A percentile compares a stretch with the other conserved stretches of the same genome.
Evolutionary conservation across 768 basidiomycete genomes (phyloP).

Genomic region (Podaxis sp.): DNA sequence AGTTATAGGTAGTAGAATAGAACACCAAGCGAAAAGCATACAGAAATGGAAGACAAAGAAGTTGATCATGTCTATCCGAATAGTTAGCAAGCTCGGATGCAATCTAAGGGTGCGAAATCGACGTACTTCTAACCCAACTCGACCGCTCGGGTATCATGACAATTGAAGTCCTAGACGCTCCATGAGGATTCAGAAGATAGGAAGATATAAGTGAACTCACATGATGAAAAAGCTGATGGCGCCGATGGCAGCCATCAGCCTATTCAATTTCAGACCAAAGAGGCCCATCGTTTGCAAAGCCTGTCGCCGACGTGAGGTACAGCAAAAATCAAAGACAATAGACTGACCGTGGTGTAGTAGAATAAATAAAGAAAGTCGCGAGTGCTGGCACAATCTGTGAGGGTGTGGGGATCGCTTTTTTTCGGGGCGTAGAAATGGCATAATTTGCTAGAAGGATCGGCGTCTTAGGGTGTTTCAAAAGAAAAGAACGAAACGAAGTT

Average conservation of each 20-base stretch:
- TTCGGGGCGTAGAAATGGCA: slow-evolving; percentile 40
- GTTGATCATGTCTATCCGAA: slow-evolving; percentile 55
- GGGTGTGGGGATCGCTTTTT: slow-evolving; percentile 17
- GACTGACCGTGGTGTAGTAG: slow-evolving; percentile 46
- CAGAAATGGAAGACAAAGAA: slow-evolving; percentile 77
- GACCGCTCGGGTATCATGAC: slow-evolving; percentile 37
- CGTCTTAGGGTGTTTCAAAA: slow-evolving; percentile 12
- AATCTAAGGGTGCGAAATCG: not conserved
- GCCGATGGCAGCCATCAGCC: slow-evolving; percentile 65
- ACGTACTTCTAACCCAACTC: slow-evolving; percentile 37
- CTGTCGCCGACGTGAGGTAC: slow-evolving; percentile 20
- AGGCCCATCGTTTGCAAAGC: slow-evolving; percentile 67
- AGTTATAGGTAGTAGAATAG: slow-evolving; percentile 10
- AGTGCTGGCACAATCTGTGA: slow-evolving; percentile 29
- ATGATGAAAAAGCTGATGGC: slow-evolving; percentile 53
- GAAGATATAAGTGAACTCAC: slow-evolving; percentile 27
- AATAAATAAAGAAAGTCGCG: slow-evolving; percentile 49
- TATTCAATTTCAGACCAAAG: slow-evolving; percentile 67
- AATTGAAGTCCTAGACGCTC: slow-evolving; percentile 31
- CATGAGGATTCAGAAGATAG: not conserved
- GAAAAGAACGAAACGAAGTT: slow-evolving; percentile 36
- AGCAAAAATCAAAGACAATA: not conserved
- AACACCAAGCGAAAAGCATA: slow-evolving; percentile 24
- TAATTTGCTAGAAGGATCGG: slow-evolving; percentile 27
- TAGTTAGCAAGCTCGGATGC: not conserved